Percentiles rank a stretch among this genome's conserved stretches.
These are phyloP conservation scores for Croton setiger DNA, from an alignment of 441 rosid species.

Conservation along the genomic window DNA sequence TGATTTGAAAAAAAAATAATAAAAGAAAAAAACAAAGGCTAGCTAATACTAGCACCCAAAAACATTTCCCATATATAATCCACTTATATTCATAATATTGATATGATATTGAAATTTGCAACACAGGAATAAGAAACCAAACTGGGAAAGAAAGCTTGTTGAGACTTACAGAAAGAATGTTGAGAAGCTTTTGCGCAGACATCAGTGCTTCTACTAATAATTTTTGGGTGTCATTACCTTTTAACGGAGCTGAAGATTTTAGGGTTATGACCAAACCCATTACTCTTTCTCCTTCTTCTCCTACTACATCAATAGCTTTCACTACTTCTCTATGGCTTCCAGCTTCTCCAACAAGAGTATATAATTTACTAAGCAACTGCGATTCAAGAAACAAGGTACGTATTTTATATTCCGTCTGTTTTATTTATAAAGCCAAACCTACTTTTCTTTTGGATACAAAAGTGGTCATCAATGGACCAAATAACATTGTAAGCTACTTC, in stretches of 20 bases:
- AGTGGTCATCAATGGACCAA: no score
- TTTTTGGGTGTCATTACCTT: constrained; percentile 36
- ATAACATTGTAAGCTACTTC: no score
- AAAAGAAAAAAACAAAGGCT: no score
- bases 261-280: constrained; percentile 26
- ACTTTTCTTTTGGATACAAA: no score
- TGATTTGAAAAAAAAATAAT: no score
- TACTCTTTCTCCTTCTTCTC: constrained; percentile 11
- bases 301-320: constrained; percentile 27
- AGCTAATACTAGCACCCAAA: no score
- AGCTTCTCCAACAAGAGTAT: constrained; percentile 26
- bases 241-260: constrained; percentile 27
- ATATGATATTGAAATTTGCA: constrained; percentile 7
- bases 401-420: neutral
- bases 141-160: constrained; percentile 35
- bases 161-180: constrained; percentile 43
- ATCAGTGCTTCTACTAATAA: constrained; percentile 22
- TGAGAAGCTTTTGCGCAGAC: constrained; percentile 30
- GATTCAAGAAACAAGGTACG: constrained; percentile 39
- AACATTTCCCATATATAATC: no score
- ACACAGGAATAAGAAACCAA: constrained; percentile 22
- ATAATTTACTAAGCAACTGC: constrained; percentile 33
- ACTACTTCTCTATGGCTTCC: constrained; percentile 38
- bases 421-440: neutral
- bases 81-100: no score